Percentiles rank a stretch among this genome's conserved stretches.
Evolutionary conservation across 2,329 filamentous ascomycete genomes (phyloP).

Genomic region (Aciculosporium take): DNA sequence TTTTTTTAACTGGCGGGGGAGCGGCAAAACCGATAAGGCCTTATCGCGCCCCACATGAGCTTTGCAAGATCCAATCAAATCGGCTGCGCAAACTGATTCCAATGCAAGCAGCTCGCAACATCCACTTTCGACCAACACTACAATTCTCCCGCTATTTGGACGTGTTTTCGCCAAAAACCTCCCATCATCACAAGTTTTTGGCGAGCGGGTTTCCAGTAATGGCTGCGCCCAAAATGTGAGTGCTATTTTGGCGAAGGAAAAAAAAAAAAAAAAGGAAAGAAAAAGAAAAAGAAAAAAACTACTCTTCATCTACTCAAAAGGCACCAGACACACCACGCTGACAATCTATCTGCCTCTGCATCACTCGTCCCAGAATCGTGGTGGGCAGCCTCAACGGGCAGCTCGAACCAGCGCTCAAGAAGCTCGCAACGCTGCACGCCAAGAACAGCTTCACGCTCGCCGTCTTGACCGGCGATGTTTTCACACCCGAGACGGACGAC

Average conservation of each 20-base stretch:
- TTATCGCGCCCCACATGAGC: constrained; percentile 4
- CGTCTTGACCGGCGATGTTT: constrained; percentile 73
- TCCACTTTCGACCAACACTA: not conserved
- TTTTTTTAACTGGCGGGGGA: constrained; percentile 20
- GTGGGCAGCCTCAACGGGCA: constrained; percentile 73
- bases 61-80: constrained; percentile 17
- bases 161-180: constrained; percentile 10
- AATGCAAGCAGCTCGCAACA: not conserved
- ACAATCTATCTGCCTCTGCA: no score
- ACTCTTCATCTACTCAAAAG: no score
- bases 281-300: no score
- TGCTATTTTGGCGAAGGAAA: no score
- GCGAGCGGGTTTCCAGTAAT: constrained; percentile 15
- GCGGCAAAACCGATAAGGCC: constrained; percentile 23
- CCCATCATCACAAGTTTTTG: not conserved
- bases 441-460: constrained; percentile 85
- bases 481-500: constrained; percentile 46
- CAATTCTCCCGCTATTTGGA: no score
- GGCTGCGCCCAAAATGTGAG: constrained; percentile 36
- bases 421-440: constrained; percentile 63
- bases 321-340: no score
- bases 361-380: constrained; percentile 46
- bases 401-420: constrained; percentile 61
- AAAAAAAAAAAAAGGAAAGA: no score
- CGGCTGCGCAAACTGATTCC: constrained; percentile 16